Percentiles rank a stretch among this genome's conserved stretches.
Evolutionary conservation across 129 eudicot species (phyloP).

Genomic region (Mikania micrantha): DNA sequence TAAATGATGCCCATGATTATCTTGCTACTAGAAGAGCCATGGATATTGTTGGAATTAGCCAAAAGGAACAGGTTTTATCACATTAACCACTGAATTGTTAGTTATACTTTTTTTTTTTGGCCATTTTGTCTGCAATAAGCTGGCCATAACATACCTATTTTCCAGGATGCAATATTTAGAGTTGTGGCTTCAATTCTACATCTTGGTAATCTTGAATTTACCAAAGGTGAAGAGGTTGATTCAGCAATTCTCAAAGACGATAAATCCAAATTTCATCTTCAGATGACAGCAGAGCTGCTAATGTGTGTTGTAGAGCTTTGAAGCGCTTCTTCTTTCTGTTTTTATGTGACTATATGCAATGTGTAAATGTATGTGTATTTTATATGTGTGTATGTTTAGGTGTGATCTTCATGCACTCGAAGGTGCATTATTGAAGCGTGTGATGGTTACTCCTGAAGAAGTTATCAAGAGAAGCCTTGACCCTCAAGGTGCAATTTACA

Average conservation of each 20-base stretch:
- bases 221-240: conserved; percentile 80
- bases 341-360: neutral
- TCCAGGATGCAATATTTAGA: conserved; percentile 93
- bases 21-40: conserved; percentile 97
- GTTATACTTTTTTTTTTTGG: neutral
- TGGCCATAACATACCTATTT: conserved; percentile 13
- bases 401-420: conserved; percentile 69
- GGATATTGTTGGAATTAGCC: conserved; percentile 96
- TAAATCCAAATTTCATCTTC: conserved; percentile 83
- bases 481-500: conserved; percentile 68
- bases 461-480: conserved; percentile 96
- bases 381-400: conserved; percentile 38
- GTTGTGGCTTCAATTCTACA: conserved; percentile 95
- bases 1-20: conserved; percentile 82
- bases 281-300: conserved; percentile 80
- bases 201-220: conserved; percentile 91
- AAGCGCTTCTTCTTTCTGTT: neutral
- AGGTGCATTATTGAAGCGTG: conserved; percentile 89
- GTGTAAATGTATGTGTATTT: conserved; percentile 2
- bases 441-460: conserved; percentile 98
- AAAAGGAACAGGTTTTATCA: conserved; percentile 62
- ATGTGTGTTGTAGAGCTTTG: conserved; percentile 45
- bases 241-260: conserved; percentile 79
- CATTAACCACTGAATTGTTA: conserved; percentile 4
- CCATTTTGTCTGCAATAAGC: neutral